phyloP scores from a whole-genome alignment of 2,329 filamentous ascomycete species.

The Fusarium decemcellulare region DNA sequence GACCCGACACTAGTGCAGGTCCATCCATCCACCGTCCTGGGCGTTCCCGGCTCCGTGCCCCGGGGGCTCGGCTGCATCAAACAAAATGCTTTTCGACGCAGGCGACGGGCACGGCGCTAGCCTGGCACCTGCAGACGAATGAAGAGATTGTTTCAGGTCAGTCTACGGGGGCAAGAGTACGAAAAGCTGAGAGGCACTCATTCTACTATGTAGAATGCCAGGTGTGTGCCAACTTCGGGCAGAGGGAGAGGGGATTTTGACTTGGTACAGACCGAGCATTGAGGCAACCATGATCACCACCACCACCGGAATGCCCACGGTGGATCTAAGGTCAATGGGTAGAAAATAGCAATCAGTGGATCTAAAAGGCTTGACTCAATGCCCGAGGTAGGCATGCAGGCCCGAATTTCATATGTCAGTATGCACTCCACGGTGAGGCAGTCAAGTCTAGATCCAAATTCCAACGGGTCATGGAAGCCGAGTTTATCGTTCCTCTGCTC shows the following conservation, averaged over 20 bases:
- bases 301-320: not conserved
- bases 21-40: constrained; percentile 43
- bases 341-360: constrained; percentile 5
- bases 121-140: constrained; percentile 42
- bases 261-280: constrained; percentile 7
- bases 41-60: constrained; percentile 34
- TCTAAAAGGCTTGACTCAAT: constrained; percentile 11
- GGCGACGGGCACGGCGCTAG: constrained; percentile 34
- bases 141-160: constrained; percentile 46
- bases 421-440: not conserved
- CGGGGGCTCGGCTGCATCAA: constrained; percentile 38
- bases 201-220: constrained; percentile 18
- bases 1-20: constrained; percentile 47
- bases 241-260: constrained; percentile 8
- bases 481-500: not conserved
- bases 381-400: constrained; percentile 9
- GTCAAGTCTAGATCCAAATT: not conserved
- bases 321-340: not conserved
- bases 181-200: constrained; percentile 15
- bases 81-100: constrained; percentile 34
- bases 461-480: not conserved
- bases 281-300: constrained; percentile 9
- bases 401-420: constrained; percentile 1
- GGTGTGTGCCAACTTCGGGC: constrained; percentile 25
- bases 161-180: constrained; percentile 30